Percentiles rank a stretch among this genome's conserved stretches.
phyloP scores from a whole-genome alignment of 164 flowering plant genomes.

The Stephania cephalantha region DNA sequence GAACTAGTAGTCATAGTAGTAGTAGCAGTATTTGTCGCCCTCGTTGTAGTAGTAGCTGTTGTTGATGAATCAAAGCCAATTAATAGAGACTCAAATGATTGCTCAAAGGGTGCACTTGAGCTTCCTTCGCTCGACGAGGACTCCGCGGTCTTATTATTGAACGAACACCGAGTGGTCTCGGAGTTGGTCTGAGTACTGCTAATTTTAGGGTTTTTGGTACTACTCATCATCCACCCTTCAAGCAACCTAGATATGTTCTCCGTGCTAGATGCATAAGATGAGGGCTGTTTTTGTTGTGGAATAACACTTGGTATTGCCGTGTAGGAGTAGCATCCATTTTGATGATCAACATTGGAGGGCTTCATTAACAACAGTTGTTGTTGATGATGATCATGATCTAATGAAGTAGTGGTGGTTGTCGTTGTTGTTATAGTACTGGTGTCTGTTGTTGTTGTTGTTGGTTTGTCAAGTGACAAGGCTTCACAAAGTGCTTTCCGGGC shows the following conservation, averaged over 20 bases:
- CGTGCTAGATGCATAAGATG: constrained; percentile 57
- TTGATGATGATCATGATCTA: not conserved
- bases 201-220: constrained; percentile 24
- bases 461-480: constrained; percentile 59
- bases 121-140: constrained; percentile 22
- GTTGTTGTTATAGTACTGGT: not conserved
- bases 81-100: constrained; percentile 31
- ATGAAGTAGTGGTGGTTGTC: not conserved
- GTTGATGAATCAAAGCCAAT: constrained; percentile 49
- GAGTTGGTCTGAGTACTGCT: too few relatives aligned
- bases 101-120: constrained; percentile 15
- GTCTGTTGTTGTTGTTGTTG: not conserved
- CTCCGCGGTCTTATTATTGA: constrained; percentile 7
- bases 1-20: constrained; percentile 15
- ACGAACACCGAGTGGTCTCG: too few relatives aligned
- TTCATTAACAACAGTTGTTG: not conserved
- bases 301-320: not conserved
- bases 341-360: not conserved
- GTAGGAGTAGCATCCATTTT: not conserved
- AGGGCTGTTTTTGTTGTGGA: constrained; percentile 5
- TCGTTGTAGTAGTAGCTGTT: constrained; percentile 32
- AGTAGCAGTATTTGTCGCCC: constrained; percentile 19
- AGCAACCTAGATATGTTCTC: constrained; percentile 72
- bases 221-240: constrained; percentile 46
- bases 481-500: constrained; percentile 78